Conservation (phyloP, 495 filamentous ascomycete genomes). For the Xylaria telfairii region DNA sequence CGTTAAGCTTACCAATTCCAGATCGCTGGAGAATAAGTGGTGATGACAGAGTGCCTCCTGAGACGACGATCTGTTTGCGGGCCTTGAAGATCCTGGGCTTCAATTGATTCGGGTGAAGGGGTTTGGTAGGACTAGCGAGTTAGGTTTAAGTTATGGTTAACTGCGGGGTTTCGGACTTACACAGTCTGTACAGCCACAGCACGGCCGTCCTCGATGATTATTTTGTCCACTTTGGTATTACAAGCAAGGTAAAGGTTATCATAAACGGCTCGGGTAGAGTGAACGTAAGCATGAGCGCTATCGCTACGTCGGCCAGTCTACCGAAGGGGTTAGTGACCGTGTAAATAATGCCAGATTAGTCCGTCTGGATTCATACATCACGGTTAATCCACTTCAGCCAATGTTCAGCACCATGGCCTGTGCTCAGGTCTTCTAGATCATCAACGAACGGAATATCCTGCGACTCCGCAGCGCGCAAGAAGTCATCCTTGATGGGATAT, state of each 20-base stretch:
- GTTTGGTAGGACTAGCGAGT: conserved; percentile 49
- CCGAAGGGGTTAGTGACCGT: not conserved
- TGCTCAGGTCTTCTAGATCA: conserved; percentile 72
- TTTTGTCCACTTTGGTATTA: conserved; percentile 83
- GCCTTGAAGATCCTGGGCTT: conserved; percentile 67
- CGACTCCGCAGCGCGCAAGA: conserved; percentile 77
- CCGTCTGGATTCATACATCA: conserved; percentile 51
- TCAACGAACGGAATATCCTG: conserved; percentile 77
- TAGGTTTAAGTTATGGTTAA: not conserved
- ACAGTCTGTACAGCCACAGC: conserved; percentile 67
- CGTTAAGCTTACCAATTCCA: conserved; percentile 57
- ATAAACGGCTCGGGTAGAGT: conserved; percentile 69
- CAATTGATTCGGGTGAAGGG: conserved; percentile 46
- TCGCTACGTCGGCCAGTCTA: conserved; percentile 73
- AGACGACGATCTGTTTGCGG: conserved; percentile 79
- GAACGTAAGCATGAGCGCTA: conserved; percentile 77
- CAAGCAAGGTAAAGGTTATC: conserved; percentile 76
- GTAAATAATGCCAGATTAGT: not conserved
- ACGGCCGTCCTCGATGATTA: conserved; percentile 73
- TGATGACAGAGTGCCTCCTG: conserved; percentile 79
- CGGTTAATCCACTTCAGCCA: conserved; percentile 76
- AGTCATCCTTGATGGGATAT: conserved; percentile 77
- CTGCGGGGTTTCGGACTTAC: conserved; percentile 30
- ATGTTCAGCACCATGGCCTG: conserved; percentile 64
- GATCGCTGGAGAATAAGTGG: conserved; percentile 80